Conservation (phyloP, 192 early-diverging fungal species). For the Mortierella claussenii region DNA sequence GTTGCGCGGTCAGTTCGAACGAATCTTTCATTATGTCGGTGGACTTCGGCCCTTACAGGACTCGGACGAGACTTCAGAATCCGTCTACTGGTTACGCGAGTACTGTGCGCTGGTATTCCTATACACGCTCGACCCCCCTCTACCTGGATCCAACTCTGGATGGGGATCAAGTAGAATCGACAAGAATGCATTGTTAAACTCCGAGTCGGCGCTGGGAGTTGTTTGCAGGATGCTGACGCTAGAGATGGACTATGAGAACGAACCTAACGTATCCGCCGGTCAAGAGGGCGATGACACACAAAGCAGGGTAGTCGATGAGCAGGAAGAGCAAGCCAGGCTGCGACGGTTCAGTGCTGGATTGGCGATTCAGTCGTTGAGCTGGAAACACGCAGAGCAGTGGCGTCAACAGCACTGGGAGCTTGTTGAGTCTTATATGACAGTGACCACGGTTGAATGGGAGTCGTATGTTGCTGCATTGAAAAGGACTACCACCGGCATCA, state of each 20-base stretch:
- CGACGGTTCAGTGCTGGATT: conserved; percentile 39
- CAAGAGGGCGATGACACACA: background rate
- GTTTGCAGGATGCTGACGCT: conserved; percentile 40
- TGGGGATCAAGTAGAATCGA: conserved; percentile 6
- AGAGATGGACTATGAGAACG: conserved; percentile 31
- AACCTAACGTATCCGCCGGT: background rate
- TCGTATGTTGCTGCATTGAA: conserved; percentile 5
- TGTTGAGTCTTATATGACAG: background rate
- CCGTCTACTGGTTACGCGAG: conserved; percentile 34
- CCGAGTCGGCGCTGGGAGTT: conserved; percentile 23
- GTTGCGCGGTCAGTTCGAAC: conserved; percentile 13
- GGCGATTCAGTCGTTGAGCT: conserved; percentile 34
- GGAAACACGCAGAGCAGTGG: conserved; percentile 29
- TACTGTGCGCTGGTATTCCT: conserved; percentile 35
- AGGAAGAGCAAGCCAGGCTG: conserved; percentile 21
- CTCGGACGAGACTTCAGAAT: conserved; percentile 14
- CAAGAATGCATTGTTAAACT: conserved; percentile 8
- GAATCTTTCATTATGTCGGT: conserved; percentile 36
- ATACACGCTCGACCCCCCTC: conserved; percentile 3
- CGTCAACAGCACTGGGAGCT: conserved; percentile 19
- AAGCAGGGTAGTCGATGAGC: background rate
- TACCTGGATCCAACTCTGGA: background rate
- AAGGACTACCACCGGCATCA: background rate
- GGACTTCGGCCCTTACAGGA: conserved; percentile 10
- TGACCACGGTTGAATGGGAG: conserved; percentile 27